phyloP scores from a whole-genome alignment of 2,329 filamentous ascomycete species.

The Fusarium sp. region DNA sequence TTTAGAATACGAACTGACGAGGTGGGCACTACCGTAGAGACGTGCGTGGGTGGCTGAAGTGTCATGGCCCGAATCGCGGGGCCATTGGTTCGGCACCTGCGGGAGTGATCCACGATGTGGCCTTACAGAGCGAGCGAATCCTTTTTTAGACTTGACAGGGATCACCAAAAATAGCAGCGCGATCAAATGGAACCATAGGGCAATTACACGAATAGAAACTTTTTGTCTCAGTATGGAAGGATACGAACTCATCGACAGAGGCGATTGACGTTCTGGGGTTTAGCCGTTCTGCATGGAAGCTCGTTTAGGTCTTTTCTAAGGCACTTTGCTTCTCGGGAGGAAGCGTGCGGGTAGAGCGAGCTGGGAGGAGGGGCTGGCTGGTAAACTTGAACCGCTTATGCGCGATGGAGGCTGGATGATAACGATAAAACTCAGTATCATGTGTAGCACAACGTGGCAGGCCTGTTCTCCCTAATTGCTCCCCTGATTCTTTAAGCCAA shows the following conservation, averaged over 20 bases:
- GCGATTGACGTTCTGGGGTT: conserved; percentile 21
- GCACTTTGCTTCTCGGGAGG: neutral
- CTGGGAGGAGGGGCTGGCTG: conserved; percentile 17
- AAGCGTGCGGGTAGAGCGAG: neutral
- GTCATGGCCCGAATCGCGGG: conserved; percentile 24
- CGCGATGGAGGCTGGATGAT: conserved; percentile 14
- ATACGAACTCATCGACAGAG: conserved; percentile 23
- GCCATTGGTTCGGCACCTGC: conserved; percentile 29
- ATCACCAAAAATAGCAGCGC: conserved; percentile 29
- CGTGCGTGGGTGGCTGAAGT: conserved; percentile 36
- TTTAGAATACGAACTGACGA: conserved; percentile 42
- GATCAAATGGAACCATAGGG: neutral
- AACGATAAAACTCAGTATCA: neutral
- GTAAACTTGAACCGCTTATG: conserved; percentile 6
- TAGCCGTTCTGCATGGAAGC: conserved; percentile 23
- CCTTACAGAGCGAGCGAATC: conserved; percentile 5
- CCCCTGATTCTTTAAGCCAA: neutral
- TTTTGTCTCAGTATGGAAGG: conserved; percentile 17
- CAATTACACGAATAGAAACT: conserved; percentile 29
- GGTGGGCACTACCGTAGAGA: conserved; percentile 31
- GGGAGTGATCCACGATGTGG: conserved; percentile 28
- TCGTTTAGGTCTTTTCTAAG: conserved; percentile 7
- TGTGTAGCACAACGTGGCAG: conserved; percentile 19
- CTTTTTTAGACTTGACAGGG: conserved; percentile 5
- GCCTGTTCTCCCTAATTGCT: neutral